A percentile compares a stretch with the other conserved stretches of the same genome.
Conservation (phyloP, 257 asterid genomes). For the Phtheirospermum japonicum region DNA sequence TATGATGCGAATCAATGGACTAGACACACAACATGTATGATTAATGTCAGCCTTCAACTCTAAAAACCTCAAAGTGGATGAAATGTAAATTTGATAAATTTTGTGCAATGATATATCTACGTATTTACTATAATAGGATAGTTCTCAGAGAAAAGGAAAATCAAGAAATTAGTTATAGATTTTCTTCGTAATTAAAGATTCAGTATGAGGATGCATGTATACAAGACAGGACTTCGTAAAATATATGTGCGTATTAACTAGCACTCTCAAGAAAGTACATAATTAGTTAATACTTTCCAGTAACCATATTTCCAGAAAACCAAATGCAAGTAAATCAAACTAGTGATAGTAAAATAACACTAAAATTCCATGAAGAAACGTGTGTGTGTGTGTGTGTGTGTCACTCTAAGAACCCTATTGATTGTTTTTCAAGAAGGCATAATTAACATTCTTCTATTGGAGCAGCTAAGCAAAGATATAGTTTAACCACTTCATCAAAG, state of each 20-base stretch:
- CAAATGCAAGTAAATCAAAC: neutral
- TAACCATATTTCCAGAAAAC: slow-evolving; percentile 13
- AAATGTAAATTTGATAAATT: neutral
- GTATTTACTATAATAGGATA: neutral
- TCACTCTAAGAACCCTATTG: slow-evolving; percentile 4
- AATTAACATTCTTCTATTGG: slow-evolving; percentile 9
- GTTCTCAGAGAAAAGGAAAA: slow-evolving; percentile 5
- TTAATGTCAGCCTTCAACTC: slow-evolving; percentile 24
- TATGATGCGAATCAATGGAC: slow-evolving; percentile 97
- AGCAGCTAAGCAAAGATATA: slow-evolving; percentile 22
- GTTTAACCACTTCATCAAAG: neutral
- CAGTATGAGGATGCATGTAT: neutral
- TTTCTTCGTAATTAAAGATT: neutral
- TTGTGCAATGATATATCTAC: neutral
- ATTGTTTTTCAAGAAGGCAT: slow-evolving; percentile 11
- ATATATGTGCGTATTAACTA: neutral
- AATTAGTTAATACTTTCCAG: neutral
- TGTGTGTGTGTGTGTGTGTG: neutral
- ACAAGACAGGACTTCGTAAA: slow-evolving; percentile 5
- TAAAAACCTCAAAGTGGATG: slow-evolving; percentile 14
- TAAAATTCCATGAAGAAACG: neutral
- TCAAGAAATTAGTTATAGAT: neutral
- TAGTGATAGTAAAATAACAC: slow-evolving; percentile 1
- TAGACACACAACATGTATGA: slow-evolving; percentile 32
- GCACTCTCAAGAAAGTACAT: neutral